These are phyloP conservation scores for Fusarium xylarioides DNA, from an alignment of 2,329 filamentous ascomycete species.

Conservation along the genomic window DNA sequence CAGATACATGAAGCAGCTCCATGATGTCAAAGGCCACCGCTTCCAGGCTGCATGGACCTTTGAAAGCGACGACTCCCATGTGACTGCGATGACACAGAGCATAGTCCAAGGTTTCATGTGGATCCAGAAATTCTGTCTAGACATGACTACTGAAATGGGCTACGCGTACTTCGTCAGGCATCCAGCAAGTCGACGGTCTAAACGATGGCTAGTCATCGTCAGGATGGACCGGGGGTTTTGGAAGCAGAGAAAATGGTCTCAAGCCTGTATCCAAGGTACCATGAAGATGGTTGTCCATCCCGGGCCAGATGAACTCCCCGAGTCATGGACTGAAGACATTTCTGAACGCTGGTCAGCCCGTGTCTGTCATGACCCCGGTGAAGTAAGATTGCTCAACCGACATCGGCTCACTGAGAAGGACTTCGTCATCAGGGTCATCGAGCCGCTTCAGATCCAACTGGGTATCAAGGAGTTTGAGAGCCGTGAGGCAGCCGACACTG, in stretches of 20 bases:
- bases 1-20: neutral
- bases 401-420: neutral
- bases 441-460: no score
- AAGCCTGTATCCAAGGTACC: neutral
- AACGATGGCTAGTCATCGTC: neutral
- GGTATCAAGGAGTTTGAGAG: neutral
- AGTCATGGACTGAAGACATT: neutral
- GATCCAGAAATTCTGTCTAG: neutral
- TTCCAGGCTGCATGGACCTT: neutral
- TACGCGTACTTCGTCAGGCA: neutral
- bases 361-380: neutral
- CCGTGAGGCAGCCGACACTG: neutral
- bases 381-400: neutral
- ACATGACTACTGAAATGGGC: neutral
- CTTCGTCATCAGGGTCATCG: rapidly evolving
- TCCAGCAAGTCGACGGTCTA: rapidly evolving
- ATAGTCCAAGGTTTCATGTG: neutral
- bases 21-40: neutral
- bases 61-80: rapidly evolving
- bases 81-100: neutral
- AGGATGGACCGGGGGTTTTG: neutral
- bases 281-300: neutral
- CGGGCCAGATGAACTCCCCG: neutral
- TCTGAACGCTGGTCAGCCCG: neutral
- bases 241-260: neutral